These are phyloP conservation scores for Coniochaeta sp. DNA, from an alignment of 2,329 filamentous ascomycete species.

Conservation along the genomic window DNA sequence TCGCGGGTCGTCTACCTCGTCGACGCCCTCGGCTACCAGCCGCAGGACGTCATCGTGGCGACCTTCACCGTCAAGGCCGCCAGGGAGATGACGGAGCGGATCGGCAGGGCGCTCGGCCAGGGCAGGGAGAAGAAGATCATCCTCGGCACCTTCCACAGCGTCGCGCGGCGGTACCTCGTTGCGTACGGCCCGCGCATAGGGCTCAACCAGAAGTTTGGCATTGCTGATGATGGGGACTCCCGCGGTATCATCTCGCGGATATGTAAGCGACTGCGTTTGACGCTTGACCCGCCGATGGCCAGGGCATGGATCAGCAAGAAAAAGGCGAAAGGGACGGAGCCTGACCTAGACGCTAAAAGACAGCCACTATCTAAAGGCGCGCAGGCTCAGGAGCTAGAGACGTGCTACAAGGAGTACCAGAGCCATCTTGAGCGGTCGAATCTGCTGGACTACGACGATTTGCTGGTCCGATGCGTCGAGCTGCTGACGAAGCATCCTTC, in stretches of 20 bases:
- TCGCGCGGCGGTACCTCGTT: slow-evolving; percentile 76
- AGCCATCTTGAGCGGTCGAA: slow-evolving; percentile 67
- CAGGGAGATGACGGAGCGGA: slow-evolving; percentile 84
- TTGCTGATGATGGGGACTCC: slow-evolving; percentile 79
- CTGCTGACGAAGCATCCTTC: slow-evolving; percentile 65
- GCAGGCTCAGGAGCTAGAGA: slow-evolving; percentile 52
- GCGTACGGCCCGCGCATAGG: slow-evolving; percentile 81
- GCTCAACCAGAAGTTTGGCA: slow-evolving; percentile 75
- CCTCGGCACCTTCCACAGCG: slow-evolving; percentile 91
- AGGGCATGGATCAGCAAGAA: slow-evolving; percentile 68
- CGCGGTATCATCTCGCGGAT: slow-evolving; percentile 75
- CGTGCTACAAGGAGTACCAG: slow-evolving; percentile 70
- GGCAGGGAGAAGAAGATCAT: slow-evolving; percentile 70
- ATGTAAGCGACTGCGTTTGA: slow-evolving; percentile 63
- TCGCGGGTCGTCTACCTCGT: slow-evolving; percentile 88
- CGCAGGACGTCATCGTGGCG: slow-evolving; percentile 86
- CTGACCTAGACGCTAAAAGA: slow-evolving; percentile 29
- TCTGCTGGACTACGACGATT: slow-evolving; percentile 88
- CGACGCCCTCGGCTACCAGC: slow-evolving; percentile 61
- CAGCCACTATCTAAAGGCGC: slow-evolving; percentile 21
- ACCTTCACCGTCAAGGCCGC: slow-evolving; percentile 97
- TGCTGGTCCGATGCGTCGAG: slow-evolving; percentile 76
- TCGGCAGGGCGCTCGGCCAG: slow-evolving; percentile 73
- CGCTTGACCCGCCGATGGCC: slow-evolving; percentile 63
- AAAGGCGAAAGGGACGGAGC: slow-evolving; percentile 47